These are phyloP conservation scores for Hypoxylon sp. DNA, from an alignment of 2,329 filamentous ascomycete species.

Conservation along the genomic window DNA sequence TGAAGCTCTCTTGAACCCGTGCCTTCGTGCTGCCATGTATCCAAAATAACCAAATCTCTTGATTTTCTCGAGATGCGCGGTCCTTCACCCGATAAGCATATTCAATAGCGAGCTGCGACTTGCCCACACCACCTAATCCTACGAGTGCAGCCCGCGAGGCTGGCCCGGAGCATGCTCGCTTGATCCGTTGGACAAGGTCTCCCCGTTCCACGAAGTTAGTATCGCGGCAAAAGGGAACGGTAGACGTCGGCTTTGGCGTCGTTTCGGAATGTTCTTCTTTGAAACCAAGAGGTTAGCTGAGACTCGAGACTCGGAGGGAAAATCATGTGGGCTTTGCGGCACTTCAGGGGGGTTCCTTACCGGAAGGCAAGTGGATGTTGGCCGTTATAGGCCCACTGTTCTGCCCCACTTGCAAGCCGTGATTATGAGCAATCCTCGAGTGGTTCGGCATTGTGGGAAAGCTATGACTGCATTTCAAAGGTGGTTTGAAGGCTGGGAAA, in stretches of 20 bases:
- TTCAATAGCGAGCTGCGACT: neutral
- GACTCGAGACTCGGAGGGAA: neutral
- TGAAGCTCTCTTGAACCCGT: neutral
- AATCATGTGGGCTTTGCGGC: neutral
- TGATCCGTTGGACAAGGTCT: neutral
- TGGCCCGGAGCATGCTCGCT: neutral
- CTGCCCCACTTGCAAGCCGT: neutral
- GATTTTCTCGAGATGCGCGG: neutral
- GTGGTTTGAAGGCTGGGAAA: neutral
- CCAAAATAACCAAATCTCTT: neutral
- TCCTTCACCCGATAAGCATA: neutral
- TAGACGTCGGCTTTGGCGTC: neutral
- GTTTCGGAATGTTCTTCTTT: neutral
- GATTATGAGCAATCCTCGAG: neutral
- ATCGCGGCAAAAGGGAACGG: neutral
- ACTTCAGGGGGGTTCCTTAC: neutral
- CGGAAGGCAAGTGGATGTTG: neutral
- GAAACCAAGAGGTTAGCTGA: neutral
- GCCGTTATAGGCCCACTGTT: neutral
- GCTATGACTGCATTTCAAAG: neutral
- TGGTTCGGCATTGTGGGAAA: neutral
- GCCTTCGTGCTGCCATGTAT: neutral
- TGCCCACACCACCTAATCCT: neutral
- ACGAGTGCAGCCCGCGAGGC: conserved; percentile 1
- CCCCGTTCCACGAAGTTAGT: neutral